A percentile compares a stretch with the other conserved stretches of the same genome.
Conservation (phyloP, 257 asterid genomes). For the Craterostigma plantagineum region DNA sequence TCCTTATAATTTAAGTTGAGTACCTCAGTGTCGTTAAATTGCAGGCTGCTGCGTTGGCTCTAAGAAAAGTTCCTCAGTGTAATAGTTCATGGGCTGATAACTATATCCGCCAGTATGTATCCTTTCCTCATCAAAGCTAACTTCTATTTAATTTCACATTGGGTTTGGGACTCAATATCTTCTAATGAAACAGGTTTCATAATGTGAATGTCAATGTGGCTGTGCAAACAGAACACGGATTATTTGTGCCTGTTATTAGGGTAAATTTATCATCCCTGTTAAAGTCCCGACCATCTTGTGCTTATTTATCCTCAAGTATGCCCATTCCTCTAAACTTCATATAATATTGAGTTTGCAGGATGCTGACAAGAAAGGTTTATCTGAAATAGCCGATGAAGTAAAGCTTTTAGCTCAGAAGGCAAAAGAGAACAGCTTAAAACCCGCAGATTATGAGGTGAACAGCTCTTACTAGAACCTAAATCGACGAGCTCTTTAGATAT, state of each 20-base stretch:
- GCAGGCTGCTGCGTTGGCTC: conserved; percentile 99
- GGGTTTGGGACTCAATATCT: conserved; percentile 5
- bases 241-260: conserved; percentile 74
- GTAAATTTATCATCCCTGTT: conserved; percentile 18
- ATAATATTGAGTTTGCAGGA: conserved; percentile 35
- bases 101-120: conserved; percentile 96
- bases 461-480: not conserved
- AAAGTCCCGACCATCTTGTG: not conserved
- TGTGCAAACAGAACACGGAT: conserved; percentile 91
- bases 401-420: conserved; percentile 74
- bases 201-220: conserved; percentile 85
- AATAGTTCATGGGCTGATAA: conserved; percentile 97
- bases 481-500: not conserved
- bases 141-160: conserved; percentile 1
- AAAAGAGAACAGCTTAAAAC: conserved; percentile 70
- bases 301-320: not conserved
- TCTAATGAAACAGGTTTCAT: conserved; percentile 41
- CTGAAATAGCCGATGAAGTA: conserved; percentile 69
- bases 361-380: conserved; percentile 91
- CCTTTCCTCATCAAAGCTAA: too few species aligned
- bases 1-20: not conserved
- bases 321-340: not conserved
- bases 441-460: conserved; percentile 85
- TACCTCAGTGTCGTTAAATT: conserved; percentile 2
- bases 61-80: conserved; percentile 83